Conservation (phyloP, 1,284 basidiomycete genomes). For the Moesziomyces parantarcticus region DNA sequence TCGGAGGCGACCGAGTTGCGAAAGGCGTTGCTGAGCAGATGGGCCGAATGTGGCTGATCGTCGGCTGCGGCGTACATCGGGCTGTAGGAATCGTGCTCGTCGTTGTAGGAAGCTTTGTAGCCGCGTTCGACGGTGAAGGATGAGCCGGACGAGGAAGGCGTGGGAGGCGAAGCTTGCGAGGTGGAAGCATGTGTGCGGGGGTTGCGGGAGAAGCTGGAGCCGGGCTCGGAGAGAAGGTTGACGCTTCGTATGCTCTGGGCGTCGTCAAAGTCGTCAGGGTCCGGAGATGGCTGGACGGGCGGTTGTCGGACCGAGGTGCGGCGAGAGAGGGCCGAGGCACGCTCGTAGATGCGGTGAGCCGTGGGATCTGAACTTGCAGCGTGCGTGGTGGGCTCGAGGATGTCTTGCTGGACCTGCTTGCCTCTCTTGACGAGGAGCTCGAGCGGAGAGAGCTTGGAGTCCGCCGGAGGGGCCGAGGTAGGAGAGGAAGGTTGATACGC, state of each 20-base stretch:
- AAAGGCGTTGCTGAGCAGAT: conserved; percentile 48
- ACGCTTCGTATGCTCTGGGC: conserved; percentile 45
- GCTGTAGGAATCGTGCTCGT: conserved; percentile 12
- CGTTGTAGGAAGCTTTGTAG: conserved; percentile 33
- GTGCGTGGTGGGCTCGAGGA: conserved; percentile 13
- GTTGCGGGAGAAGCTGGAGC: conserved; percentile 21
- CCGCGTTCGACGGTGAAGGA: conserved; percentile 34
- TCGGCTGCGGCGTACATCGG: conserved; percentile 5
- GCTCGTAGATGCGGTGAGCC: conserved; percentile 30
- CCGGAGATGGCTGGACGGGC: conserved; percentile 42
- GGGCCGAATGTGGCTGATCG: conserved; percentile 36
- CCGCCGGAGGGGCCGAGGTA: conserved; percentile 2
- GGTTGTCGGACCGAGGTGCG: conserved; percentile 38
- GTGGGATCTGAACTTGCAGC: neutral
- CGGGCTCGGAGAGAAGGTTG: conserved; percentile 36
- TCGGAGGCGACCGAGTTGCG: conserved; percentile 54
- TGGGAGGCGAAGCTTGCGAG: conserved; percentile 5
- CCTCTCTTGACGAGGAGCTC: conserved; percentile 47
- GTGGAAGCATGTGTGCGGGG: conserved; percentile 6
- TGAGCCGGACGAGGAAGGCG: conserved; percentile 5
- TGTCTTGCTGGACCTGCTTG: conserved; percentile 46
- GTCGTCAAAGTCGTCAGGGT: conserved; percentile 44
- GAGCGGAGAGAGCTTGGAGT: conserved; percentile 31
- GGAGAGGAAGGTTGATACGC: conserved; percentile 8
- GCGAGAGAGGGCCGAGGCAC: conserved; percentile 43